Percentiles rank a stretch among this genome's conserved stretches.
Evolutionary conservation across 768 basidiomycete species (phyloP).

Genomic region (Thelephora aurantiotincta): DNA sequence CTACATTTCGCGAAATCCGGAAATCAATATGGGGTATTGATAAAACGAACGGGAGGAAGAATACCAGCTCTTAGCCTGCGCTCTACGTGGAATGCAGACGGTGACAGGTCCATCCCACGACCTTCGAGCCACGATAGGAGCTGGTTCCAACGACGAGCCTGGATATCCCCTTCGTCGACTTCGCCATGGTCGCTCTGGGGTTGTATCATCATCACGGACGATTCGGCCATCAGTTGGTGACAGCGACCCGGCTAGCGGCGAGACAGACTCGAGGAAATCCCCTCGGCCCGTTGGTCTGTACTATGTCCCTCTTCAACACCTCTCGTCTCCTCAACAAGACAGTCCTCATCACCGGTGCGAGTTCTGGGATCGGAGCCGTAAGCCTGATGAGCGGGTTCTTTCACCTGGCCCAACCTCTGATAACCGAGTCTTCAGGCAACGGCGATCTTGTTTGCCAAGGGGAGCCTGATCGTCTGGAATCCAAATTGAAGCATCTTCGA

Average conservation of each 20-base stretch:
- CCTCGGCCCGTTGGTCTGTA: constrained; percentile 5
- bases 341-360: constrained; percentile 81
- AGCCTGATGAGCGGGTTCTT: constrained; percentile 13
- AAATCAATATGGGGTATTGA: not conserved
- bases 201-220: no score
- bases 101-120: constrained; percentile 12
- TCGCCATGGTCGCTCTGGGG: no score
- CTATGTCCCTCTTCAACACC: constrained; percentile 73
- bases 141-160: not conserved
- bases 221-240: no score
- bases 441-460: constrained; percentile 82
- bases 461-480: constrained; percentile 15
- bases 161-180: no score
- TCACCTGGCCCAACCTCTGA: not conserved
- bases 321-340: constrained; percentile 73
- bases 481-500: no score
- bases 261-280: not conserved
- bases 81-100: not conserved
- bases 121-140: not conserved
- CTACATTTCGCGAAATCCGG: constrained; percentile 17
- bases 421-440: constrained; percentile 41
- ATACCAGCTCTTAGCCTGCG: not conserved
- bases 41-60: not conserved
- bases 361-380: constrained; percentile 82
- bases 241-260: no score